Conservation (phyloP, 116 monocot genomes). For the Dioscorea cayenensis region DNA sequence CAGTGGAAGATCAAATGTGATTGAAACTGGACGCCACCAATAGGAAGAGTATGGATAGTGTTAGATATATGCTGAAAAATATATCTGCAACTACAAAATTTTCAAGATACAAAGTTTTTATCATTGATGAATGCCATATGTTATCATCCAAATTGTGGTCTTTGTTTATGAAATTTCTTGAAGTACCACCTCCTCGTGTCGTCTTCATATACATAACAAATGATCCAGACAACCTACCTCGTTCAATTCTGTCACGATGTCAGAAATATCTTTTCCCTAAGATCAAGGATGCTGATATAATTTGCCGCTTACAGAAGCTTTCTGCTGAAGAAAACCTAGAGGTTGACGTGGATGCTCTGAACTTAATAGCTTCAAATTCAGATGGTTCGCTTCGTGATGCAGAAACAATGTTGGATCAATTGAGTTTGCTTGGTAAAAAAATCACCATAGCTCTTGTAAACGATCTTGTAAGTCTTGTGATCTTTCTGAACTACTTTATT, state of each 20-base stretch:
- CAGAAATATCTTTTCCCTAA: slow-evolving; percentile 82
- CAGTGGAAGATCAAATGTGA: slow-evolving; percentile 36
- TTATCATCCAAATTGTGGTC: slow-evolving; percentile 64
- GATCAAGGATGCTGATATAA: slow-evolving; percentile 72
- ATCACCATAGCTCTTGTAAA: slow-evolving; percentile 68
- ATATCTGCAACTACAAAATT: slow-evolving; percentile 14
- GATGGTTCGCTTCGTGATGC: slow-evolving; percentile 90
- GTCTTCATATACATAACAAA: slow-evolving; percentile 76
- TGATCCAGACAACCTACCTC: slow-evolving; percentile 61
- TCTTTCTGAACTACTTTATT: neutral
- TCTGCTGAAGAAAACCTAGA: slow-evolving; percentile 56
- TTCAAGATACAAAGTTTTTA: slow-evolving; percentile 47
- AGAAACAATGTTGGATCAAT: slow-evolving; percentile 73
- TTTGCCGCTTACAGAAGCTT: slow-evolving; percentile 43
- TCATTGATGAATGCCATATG: slow-evolving; percentile 76
- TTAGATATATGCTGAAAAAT: slow-evolving; percentile 44
- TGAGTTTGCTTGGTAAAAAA: slow-evolving; percentile 70
- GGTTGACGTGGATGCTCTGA: slow-evolving; percentile 60
- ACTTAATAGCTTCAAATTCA: slow-evolving; percentile 70
- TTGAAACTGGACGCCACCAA: slow-evolving; percentile 60
- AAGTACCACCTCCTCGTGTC: slow-evolving; percentile 48
- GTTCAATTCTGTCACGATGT: slow-evolving; percentile 50
- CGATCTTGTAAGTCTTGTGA: slow-evolving; percentile 70
- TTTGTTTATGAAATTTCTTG: slow-evolving; percentile 54
- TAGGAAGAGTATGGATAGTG: slow-evolving; percentile 37